Evolutionary conservation across 345 rosid genomes (phyloP).

Genomic region (Noccaea bulbosa): DNA sequence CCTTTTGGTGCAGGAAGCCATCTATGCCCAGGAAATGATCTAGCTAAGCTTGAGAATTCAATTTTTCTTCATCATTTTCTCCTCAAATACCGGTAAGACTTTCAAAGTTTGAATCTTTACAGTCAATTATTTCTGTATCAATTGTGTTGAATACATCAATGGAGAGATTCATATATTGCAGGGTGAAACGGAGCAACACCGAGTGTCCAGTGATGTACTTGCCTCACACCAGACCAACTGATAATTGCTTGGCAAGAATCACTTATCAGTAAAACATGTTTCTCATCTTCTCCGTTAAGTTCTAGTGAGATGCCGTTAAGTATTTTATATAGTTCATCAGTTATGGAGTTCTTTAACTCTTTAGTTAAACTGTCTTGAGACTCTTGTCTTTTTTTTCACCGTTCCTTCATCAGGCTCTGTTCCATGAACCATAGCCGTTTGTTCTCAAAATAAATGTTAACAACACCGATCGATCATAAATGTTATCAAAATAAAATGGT

Average conservation of each 20-base stretch:
- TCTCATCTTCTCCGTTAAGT: constrained; percentile 18
- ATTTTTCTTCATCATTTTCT: constrained; percentile 57
- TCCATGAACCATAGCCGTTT: constrained; percentile 29
- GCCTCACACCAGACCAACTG: constrained; percentile 47
- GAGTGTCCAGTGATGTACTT: constrained; percentile 40
- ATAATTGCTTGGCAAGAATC: constrained; percentile 49
- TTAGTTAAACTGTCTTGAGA: background rate
- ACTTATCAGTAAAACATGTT: constrained; percentile 26
- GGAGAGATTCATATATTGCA: constrained; percentile 21
- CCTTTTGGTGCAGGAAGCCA: constrained; percentile 63
- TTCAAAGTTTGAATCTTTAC: constrained; percentile 4
- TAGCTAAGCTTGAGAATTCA: constrained; percentile 57
- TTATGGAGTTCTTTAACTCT: constrained; percentile 3
- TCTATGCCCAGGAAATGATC: constrained; percentile 57
- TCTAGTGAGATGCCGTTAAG: background rate
- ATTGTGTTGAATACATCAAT: background rate
- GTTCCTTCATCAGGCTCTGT: constrained; percentile 16
- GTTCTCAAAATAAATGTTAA: too few species aligned
- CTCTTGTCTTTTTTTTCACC: background rate
- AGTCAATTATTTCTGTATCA: background rate
- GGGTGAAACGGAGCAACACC: constrained; percentile 42
- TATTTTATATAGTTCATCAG: constrained; percentile 4
- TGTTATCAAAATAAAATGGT: too few species aligned
- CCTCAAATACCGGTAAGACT: constrained; percentile 48
- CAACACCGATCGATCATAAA: too few species aligned